Conservation (phyloP, 495 filamentous ascomycete genomes). For the Aspergillus taichungensis region DNA sequence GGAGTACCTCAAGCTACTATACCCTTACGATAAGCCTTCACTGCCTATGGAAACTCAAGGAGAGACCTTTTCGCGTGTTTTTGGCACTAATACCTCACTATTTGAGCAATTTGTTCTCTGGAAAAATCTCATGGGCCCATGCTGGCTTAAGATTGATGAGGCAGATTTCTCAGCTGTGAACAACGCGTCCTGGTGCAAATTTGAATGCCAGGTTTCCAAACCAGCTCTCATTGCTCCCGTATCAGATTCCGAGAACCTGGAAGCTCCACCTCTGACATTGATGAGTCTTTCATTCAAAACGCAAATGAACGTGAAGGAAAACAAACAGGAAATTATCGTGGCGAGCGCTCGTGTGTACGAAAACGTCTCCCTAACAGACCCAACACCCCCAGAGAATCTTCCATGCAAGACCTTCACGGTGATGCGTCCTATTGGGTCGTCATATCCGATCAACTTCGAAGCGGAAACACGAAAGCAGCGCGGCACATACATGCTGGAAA, state of each 20-base stretch:
- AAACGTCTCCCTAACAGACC: slow-evolving; percentile 78
- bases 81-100: slow-evolving; percentile 85
- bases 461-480: slow-evolving; percentile 58
- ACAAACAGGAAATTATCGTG: slow-evolving; percentile 91
- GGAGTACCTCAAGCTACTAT: slow-evolving; percentile 88
- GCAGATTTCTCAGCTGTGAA: slow-evolving; percentile 76
- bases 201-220: slow-evolving; percentile 73
- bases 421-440: slow-evolving; percentile 66
- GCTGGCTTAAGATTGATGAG: slow-evolving; percentile 85
- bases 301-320: slow-evolving; percentile 80
- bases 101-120: slow-evolving; percentile 98
- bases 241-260: slow-evolving; percentile 65
- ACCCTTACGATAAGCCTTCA: slow-evolving; percentile 73
- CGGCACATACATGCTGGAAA: slow-evolving; percentile 68
- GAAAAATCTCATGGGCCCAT: slow-evolving; percentile 97
- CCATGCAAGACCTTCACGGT: slow-evolving; percentile 87
- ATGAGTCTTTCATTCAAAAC: slow-evolving; percentile 92
- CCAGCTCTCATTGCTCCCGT: slow-evolving; percentile 63
- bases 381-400: slow-evolving; percentile 76
- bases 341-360: slow-evolving; percentile 88
- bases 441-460: slow-evolving; percentile 83
- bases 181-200: slow-evolving; percentile 94
- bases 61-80: slow-evolving; percentile 89
- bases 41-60: slow-evolving; percentile 64
- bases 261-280: slow-evolving; percentile 78